Evolutionary conservation across 257 asterid genomes (phyloP).

Genomic region (Scutellaria galericulata): DNA sequence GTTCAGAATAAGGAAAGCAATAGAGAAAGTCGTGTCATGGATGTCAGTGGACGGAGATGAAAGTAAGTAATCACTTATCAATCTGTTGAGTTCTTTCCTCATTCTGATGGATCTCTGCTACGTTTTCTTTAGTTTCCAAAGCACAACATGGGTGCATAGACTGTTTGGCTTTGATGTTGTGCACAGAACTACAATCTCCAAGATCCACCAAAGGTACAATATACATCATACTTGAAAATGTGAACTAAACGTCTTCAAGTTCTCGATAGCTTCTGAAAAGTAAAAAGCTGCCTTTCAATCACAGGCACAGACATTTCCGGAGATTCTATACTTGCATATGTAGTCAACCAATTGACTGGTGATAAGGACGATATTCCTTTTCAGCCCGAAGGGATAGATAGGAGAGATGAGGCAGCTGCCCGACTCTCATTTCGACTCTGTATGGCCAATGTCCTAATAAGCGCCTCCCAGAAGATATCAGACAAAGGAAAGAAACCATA

Average conservation of each 20-base stretch:
- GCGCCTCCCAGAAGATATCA: conserved; percentile 81
- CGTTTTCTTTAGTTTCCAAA: conserved; percentile 63
- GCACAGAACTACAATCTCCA: conserved; percentile 66
- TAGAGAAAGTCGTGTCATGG: conserved; percentile 68
- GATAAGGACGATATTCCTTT: conserved; percentile 36
- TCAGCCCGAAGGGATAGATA: conserved; percentile 38
- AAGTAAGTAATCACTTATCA: conserved; percentile 50
- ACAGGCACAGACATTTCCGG: conserved; percentile 48
- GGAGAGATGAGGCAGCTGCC: conserved; percentile 32
- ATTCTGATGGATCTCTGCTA: conserved; percentile 26
- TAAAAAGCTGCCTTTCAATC: conserved; percentile 29
- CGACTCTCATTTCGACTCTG: conserved; percentile 69
- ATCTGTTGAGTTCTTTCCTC: conserved; percentile 26
- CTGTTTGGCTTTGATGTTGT: conserved; percentile 80
- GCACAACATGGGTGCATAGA: conserved; percentile 98
- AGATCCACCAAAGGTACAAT: conserved; percentile 43
- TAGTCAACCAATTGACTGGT: conserved; percentile 54
- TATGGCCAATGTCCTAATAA: conserved; percentile 91
- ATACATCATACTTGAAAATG: conserved; percentile 5
- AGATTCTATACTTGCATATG: conserved; percentile 58
- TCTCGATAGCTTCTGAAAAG: conserved; percentile 25
- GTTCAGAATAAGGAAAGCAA: conserved; percentile 52
- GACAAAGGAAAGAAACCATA: conserved; percentile 60
- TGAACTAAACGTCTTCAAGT: not conserved
- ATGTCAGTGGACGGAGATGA: conserved; percentile 62